Conservation (phyloP, 768 basidiomycete genomes). For the Sporobolomyces pararoseus region DNA sequence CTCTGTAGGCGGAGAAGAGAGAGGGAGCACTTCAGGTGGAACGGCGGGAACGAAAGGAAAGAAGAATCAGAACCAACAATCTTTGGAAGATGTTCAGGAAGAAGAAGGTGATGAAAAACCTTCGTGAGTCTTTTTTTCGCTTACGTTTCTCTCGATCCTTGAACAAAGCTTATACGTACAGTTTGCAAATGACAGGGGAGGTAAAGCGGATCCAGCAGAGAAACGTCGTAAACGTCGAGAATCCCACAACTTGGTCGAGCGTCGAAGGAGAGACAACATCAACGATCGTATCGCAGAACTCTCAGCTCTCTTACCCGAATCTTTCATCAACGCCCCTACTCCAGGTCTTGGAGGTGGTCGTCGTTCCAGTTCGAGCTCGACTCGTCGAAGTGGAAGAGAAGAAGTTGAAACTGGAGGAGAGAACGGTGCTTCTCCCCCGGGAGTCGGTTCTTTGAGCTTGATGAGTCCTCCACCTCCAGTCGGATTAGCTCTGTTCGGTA, state of each 20-base stretch:
- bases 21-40: too few species aligned
- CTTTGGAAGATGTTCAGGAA: slow-evolving; percentile 34
- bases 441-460: slow-evolving; percentile 28
- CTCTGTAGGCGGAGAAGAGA: too few species aligned
- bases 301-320: slow-evolving; percentile 81
- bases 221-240: slow-evolving; percentile 76
- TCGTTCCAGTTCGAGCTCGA: slow-evolving; percentile 12
- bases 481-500: slow-evolving; percentile 43
- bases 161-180: too few species aligned
- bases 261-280: slow-evolving; percentile 81
- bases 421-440: slow-evolving; percentile 2
- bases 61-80: background rate
- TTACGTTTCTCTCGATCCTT: slow-evolving; percentile 11
- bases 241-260: slow-evolving; percentile 87
- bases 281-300: slow-evolving; percentile 92
- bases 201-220: slow-evolving; percentile 52
- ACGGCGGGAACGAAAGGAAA: background rate
- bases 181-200: background rate
- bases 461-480: slow-evolving; percentile 41
- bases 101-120: slow-evolving; percentile 25
- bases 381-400: background rate
- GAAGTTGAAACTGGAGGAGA: background rate
- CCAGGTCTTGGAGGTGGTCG: background rate
- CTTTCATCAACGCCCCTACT: slow-evolving; percentile 55
- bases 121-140: slow-evolving; percentile 19